Percentiles rank a stretch among this genome's conserved stretches.
phyloP scores from a whole-genome alignment of 2,329 filamentous ascomycete species.

The Aspergillus amoenus region DNA sequence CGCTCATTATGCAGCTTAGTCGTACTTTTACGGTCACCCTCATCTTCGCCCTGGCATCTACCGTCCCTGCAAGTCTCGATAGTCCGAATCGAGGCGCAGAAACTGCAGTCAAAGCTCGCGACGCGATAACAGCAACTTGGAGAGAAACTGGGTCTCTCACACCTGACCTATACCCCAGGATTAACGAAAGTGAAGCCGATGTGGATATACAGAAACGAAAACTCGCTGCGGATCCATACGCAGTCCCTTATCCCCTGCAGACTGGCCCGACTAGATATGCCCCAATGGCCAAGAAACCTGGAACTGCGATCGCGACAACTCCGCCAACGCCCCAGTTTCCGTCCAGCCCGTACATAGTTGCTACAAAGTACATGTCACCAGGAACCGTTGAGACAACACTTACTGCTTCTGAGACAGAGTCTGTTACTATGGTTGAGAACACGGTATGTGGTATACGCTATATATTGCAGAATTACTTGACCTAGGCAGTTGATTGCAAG shows the following conservation, averaged over 20 bases:
- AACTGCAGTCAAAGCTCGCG: slow-evolving; percentile 49
- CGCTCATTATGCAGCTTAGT: slow-evolving; percentile 29
- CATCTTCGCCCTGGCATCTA: slow-evolving; percentile 39
- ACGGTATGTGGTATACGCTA: slow-evolving; percentile 49
- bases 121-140: slow-evolving; percentile 57
- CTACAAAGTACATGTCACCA: slow-evolving; percentile 50
- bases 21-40: slow-evolving; percentile 27
- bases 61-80: slow-evolving; percentile 52
- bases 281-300: slow-evolving; percentile 60
- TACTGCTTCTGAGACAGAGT: slow-evolving; percentile 53
- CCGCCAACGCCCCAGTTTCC: slow-evolving; percentile 51
- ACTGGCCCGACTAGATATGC: slow-evolving; percentile 58
- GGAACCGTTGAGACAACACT: slow-evolving; percentile 51
- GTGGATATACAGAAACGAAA: slow-evolving; percentile 28
- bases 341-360: slow-evolving; percentile 55
- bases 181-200: slow-evolving; percentile 13
- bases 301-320: slow-evolving; percentile 58
- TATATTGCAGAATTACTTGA: not conserved
- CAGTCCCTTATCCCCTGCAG: slow-evolving; percentile 56
- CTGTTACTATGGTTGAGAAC: slow-evolving; percentile 55
- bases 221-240: slow-evolving; percentile 28
- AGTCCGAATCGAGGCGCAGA: slow-evolving; percentile 57
- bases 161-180: slow-evolving; percentile 1
- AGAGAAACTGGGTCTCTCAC: slow-evolving; percentile 55
- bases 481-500: not conserved